These are phyloP conservation scores for Wickerhamomyces subpelliculosus DNA, from an alignment of 805 yeast species.

Conservation along the genomic window DNA sequence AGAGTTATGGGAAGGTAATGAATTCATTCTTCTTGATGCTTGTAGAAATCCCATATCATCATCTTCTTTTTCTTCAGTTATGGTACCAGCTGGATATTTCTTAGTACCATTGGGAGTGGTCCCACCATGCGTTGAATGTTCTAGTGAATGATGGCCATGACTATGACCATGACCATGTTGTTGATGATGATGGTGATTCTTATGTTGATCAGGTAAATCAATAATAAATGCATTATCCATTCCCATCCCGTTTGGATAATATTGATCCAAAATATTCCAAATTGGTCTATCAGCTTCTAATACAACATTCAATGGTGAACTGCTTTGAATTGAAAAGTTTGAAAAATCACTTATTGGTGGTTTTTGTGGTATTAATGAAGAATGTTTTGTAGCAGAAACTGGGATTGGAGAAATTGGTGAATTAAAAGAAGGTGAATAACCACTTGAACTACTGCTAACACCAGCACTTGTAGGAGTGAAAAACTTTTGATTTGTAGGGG, in stretches of 20 bases:
- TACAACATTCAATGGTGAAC: constrained; percentile 12
- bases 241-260: constrained; percentile 62
- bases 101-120: too few relatives aligned
- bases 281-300: constrained; percentile 59
- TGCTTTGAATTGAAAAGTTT: constrained; percentile 4
- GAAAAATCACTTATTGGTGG: constrained; percentile 6
- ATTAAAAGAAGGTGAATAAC: constrained; percentile 2
- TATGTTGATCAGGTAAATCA: constrained; percentile 31
- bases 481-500: constrained; percentile 10
- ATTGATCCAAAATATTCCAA: constrained; percentile 49
- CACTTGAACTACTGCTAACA: neutral
- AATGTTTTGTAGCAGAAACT: constrained; percentile 11
- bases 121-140: too few relatives aligned
- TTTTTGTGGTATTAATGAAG: constrained; percentile 10
- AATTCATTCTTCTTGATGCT: constrained; percentile 11
- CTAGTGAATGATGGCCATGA: too few relatives aligned
- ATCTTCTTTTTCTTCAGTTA: constrained; percentile 18
- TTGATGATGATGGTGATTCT: constrained; percentile 3
- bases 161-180: neutral
- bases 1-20: constrained; percentile 9
- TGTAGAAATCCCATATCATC: constrained; percentile 6
- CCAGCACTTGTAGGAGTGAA: neutral
- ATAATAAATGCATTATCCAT: constrained; percentile 59
- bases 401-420: constrained; percentile 22
- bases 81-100: constrained; percentile 16